Evolutionary conservation across 2,329 filamentous ascomycete genomes (phyloP).

Genomic region (Verticillium dahliae): DNA sequence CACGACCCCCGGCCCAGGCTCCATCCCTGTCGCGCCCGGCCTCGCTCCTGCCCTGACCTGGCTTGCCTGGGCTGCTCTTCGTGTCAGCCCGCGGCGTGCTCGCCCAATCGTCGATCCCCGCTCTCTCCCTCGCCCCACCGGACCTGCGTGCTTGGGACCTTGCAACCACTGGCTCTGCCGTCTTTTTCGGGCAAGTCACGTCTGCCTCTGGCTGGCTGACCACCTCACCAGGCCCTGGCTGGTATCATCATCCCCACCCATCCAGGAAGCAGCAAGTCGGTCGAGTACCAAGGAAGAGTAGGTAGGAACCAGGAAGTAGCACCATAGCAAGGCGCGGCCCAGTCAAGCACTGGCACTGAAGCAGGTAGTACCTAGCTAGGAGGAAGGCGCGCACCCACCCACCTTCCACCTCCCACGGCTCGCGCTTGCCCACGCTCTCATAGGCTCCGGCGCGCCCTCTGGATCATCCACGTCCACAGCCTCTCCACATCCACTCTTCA

Average conservation of each 20-base stretch:
- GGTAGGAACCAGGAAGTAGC: too few relatives aligned
- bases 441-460: background rate
- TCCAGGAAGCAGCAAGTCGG: background rate
- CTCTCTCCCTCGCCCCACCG: background rate
- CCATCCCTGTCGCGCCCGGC: background rate
- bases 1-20: background rate
- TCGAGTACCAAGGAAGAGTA: too few relatives aligned
- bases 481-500: background rate
- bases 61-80: background rate
- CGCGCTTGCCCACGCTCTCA: background rate
- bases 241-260: background rate
- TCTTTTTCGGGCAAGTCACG: background rate
- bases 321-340: too few relatives aligned
- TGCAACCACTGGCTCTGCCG: background rate
- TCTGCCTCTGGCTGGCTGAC: background rate
- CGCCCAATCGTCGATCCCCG: constrained; percentile 6
- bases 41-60: background rate
- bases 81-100: constrained; percentile 7
- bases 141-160: background rate
- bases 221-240: background rate
- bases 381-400: too few relatives aligned
- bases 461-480: background rate
- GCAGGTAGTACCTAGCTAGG: too few relatives aligned
- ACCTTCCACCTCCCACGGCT: background rate
- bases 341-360: too few relatives aligned